These are phyloP conservation scores for Aspergillus glaucus DNA, from an alignment of 2,329 filamentous ascomycete species.

Conservation along the genomic window DNA sequence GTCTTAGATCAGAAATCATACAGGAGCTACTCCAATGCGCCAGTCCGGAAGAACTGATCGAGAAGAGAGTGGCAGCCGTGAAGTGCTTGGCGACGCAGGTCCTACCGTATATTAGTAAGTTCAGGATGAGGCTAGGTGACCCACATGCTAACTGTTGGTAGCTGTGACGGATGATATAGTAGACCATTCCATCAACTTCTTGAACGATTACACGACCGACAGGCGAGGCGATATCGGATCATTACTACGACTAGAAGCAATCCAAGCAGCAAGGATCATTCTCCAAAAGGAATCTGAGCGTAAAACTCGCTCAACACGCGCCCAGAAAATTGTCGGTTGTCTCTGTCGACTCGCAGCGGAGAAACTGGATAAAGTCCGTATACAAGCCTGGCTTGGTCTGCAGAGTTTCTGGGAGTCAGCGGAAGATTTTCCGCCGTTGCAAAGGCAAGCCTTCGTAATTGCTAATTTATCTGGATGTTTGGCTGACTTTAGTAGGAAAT, in stretches of 20 bases:
- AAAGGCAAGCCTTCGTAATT: slow-evolving; percentile 33
- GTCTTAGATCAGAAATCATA: slow-evolving; percentile 23
- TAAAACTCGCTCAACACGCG: slow-evolving; percentile 8
- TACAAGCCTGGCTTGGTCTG: slow-evolving; percentile 43
- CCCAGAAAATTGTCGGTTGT: slow-evolving; percentile 29
- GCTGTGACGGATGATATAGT: slow-evolving; percentile 24
- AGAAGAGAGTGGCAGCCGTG: slow-evolving; percentile 37
- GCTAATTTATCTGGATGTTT: no score
- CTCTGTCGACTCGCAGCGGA: slow-evolving; percentile 70
- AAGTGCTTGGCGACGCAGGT: slow-evolving; percentile 33
- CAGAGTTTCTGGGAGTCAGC: slow-evolving; percentile 34
- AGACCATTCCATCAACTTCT: slow-evolving; percentile 29
- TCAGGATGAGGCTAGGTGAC: background rate
- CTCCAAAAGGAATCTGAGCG: slow-evolving; percentile 15
- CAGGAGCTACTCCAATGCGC: slow-evolving; percentile 30
- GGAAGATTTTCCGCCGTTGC: slow-evolving; percentile 27
- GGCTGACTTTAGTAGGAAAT: slow-evolving; percentile 27
- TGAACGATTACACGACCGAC: slow-evolving; percentile 89
- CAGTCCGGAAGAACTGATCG: slow-evolving; percentile 32
- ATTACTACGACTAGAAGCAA: slow-evolving; percentile 71
- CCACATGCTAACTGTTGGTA: slow-evolving; percentile 17
- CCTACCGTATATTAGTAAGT: slow-evolving; percentile 32
- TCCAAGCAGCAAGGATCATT: slow-evolving; percentile 54
- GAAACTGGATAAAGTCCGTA: slow-evolving; percentile 81
- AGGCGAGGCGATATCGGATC: slow-evolving; percentile 87